Evolutionary conservation across 208 protist species (phyloP), one percentile per base, ranked within the genome.

Genomic region (Acanthamoeba lenticulata): DNA sequence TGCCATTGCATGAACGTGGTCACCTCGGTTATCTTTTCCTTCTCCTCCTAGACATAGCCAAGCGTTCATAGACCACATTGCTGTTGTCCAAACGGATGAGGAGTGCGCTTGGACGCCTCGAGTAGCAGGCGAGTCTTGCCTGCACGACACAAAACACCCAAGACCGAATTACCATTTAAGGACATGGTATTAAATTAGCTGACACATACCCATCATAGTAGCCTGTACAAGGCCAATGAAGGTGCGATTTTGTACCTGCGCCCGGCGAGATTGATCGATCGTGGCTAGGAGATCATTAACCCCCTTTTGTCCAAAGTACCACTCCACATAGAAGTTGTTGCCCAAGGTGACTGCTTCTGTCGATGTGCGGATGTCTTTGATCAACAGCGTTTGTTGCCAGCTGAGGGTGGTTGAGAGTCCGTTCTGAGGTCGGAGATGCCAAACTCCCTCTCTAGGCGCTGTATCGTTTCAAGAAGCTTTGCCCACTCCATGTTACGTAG

Each of bases 181-280:
- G 49, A 72, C n/a, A 3, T 29, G 38, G n/a, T 49, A 32, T 19
- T 27, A 40, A 15, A 29, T 40, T 47, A 47, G 4, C 5, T 81
- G n/a, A n/a, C 15, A 38, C 42, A 24, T 88, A 60, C 79, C 79
- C 79, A 60, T 88, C 79, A 88, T 88, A 32, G 79, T 88, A 27
- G 79, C 79, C 47, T 88, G 79, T 9, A 88, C 79, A 60, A 88
- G 79, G 24, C 79, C 79, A 38, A 88, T 49, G 9, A 60, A 88
- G 79, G 32, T 13, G 32, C 79, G 42, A 34, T 49, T 19, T 32
- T 88, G 79, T 49, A 7, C 45, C 27, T 60, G 79, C 47, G 9
- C 45, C 79, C n/a, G 2, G 42, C 47, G 42, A 32, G 45, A 21
- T 27, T 21, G 2, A 27, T 88, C 34, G 79, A 88, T 42, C 47